phyloP scores from a whole-genome alignment of 306 rosid genomes.

The Alnus glutinosa region DNA sequence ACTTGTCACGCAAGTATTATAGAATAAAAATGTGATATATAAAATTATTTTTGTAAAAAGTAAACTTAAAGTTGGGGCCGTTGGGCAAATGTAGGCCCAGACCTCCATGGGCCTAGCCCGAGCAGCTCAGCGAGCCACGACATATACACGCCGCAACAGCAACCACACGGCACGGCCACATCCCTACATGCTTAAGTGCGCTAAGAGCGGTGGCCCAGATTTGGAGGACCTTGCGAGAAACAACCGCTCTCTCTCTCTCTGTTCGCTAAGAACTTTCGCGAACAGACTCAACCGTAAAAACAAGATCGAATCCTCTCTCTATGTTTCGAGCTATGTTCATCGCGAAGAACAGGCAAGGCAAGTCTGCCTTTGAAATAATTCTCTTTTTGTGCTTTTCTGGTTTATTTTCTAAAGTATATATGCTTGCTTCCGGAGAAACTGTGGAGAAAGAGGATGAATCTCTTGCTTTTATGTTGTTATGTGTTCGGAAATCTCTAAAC shows the following conservation, averaged over 20 bases:
- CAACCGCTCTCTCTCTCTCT: conserved; percentile 49
- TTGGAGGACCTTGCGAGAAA: conserved; percentile 43
- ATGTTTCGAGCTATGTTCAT: conserved; percentile 25
- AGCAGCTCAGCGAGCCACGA: background rate
- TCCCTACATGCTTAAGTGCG: background rate
- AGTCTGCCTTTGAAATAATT: conserved; percentile 18
- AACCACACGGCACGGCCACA: background rate
- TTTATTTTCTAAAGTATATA: background rate
- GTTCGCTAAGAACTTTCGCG: conserved; percentile 42
- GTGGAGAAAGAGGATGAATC: background rate
- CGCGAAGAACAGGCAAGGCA: conserved; percentile 50
- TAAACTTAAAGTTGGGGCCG: too few relatives aligned
- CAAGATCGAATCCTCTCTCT: conserved; percentile 43
- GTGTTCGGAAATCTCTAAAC: background rate
- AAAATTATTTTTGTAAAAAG: too few relatives aligned
- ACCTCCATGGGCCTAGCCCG: background rate
- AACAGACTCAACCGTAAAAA: conserved; percentile 27
- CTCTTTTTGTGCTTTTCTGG: background rate
- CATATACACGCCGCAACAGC: conserved; percentile 27
- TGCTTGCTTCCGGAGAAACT: conserved; percentile 20
- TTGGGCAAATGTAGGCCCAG: conserved; percentile 15
- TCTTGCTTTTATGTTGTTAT: background rate
- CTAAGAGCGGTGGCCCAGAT: conserved; percentile 62
- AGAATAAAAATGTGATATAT: too few relatives aligned
- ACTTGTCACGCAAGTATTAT: too few relatives aligned